phyloP scores from a whole-genome alignment of 2,329 filamentous ascomycete genomes.

The Metarhizium robertsii region DNA sequence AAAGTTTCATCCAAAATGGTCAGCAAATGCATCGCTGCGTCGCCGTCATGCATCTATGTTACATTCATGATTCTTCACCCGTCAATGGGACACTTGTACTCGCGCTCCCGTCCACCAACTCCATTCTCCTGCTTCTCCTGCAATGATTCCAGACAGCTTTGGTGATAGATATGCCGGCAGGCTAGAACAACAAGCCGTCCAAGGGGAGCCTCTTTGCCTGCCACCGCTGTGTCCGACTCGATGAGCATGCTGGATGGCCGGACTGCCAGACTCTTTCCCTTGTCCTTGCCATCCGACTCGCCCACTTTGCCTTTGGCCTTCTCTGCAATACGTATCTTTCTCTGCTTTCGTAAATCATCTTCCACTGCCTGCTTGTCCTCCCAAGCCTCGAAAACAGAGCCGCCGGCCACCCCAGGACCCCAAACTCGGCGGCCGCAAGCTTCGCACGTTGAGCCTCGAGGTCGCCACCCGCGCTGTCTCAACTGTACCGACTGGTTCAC shows the following conservation, averaged over 20 bases:
- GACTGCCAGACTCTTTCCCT: constrained; percentile 33
- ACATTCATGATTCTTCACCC: constrained; percentile 25
- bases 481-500: constrained; percentile 66
- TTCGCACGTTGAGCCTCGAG: constrained; percentile 78
- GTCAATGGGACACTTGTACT: constrained; percentile 49
- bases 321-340: constrained; percentile 25
- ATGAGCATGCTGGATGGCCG: constrained; percentile 32
- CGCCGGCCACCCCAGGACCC: constrained; percentile 71
- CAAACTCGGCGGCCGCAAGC: constrained; percentile 74
- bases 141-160: constrained; percentile 57
- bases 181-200: constrained; percentile 59
- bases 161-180: constrained; percentile 63
- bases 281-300: constrained; percentile 26
- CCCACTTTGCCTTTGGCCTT: constrained; percentile 27
- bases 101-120: constrained; percentile 36
- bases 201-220: constrained; percentile 37
- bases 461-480: constrained; percentile 80
- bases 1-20: not conserved
- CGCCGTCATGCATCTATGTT: constrained; percentile 3
- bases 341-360: constrained; percentile 33
- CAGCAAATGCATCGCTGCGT: constrained; percentile 1
- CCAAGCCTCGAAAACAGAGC: constrained; percentile 74
- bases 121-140: constrained; percentile 43
- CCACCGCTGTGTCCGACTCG: constrained; percentile 17
- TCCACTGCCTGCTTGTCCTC: constrained; percentile 49